Evolutionary conservation across 192 early-diverging fungal genomes (phyloP), one percentile per base, ranked within the genome.

Genomic region (Coemansia sp.): DNA sequence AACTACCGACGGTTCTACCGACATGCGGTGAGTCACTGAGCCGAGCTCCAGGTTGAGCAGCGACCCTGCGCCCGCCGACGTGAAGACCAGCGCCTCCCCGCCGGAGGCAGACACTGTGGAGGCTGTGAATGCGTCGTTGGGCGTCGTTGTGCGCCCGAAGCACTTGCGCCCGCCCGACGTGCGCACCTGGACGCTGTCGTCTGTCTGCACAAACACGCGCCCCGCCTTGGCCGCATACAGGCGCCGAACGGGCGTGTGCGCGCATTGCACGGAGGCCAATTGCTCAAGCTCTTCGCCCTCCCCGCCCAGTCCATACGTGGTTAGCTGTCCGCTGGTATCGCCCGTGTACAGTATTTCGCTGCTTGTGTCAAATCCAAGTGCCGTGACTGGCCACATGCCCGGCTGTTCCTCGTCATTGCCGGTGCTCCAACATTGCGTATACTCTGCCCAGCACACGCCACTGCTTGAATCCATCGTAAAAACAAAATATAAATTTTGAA

Each of bases 331-430:
- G 67, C 89, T 89, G 48, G 89, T 90, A 67, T 93, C 89, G 59
- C 93, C 96, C 2, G 86, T 72, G 90, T 94, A 97, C 53, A 98
- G 41, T 6, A 96, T 84, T 71, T 95, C 93, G 64, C 93, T 89
- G 56, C 86, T 75, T 1, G 84, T 69, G 73, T 93, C 92, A 60
- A 90, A 61, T 3, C 48, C 66, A 6, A 73, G 25, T 9, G 66
- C 62, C 7, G 75, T 37, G 6, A 70, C 43, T 12, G 79, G 74
- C 18, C 43, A 42, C 35, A 57, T 14, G 5, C 61, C 58, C 36
- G 26, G 39, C 1, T 52, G 48, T 12, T 28, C 48, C 14, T 48
- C 64, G 39, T 7, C 43, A 10, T 31, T 25, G 37, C 65, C 43
- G 0, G 38, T 39, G 13, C 70, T 62, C 73, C 65, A 76, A 35